Conservation (phyloP, 352 stramenopile genomes). For the Thalassiosira sp. region DNA sequence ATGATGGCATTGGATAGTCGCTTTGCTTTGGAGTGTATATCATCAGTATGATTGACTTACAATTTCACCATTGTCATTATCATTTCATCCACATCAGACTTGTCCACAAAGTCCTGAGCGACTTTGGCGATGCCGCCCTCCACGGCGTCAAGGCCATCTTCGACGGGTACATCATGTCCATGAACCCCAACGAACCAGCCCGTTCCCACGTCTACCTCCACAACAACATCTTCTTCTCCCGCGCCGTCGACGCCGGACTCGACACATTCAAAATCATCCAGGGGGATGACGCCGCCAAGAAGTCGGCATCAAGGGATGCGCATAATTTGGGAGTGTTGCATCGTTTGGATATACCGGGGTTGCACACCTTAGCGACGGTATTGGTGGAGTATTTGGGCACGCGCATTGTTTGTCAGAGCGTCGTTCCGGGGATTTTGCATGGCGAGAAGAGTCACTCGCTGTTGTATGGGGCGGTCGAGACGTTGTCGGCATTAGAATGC, state of each 20-base stretch:
- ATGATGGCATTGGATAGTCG: too few species aligned
- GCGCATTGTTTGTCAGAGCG: conserved; percentile 93
- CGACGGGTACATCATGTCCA: conserved; percentile 91
- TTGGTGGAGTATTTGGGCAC: conserved; percentile 94
- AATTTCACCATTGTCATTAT: conserved; percentile 1
- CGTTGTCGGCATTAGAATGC: conserved; percentile 79
- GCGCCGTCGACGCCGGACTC: conserved; percentile 72
- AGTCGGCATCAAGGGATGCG: conserved; percentile 77
- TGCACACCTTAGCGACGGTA: conserved; percentile 93
- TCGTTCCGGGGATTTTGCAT: conserved; percentile 94
- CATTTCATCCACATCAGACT: conserved; percentile 64
- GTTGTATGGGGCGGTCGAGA: conserved; percentile 93
- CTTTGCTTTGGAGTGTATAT: too few species aligned
- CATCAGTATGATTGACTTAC: not conserved
- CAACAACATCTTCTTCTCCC: conserved; percentile 97
- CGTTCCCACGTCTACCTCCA: conserved; percentile 94
- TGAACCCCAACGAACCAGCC: conserved; percentile 93
- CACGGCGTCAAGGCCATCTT: conserved; percentile 88
- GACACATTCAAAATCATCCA: conserved; percentile 81
- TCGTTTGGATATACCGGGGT: conserved; percentile 86
- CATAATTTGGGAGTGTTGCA: conserved; percentile 88
- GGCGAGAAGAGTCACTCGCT: conserved; percentile 93
- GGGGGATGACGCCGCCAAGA: conserved; percentile 70
- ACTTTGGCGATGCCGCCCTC: conserved; percentile 92
- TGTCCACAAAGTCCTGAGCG: conserved; percentile 92